A percentile compares a stretch with the other conserved stretches of the same genome.
phyloP scores from a whole-genome alignment of 768 basidiomycete genomes.

The Floccularia luteovirens region DNA sequence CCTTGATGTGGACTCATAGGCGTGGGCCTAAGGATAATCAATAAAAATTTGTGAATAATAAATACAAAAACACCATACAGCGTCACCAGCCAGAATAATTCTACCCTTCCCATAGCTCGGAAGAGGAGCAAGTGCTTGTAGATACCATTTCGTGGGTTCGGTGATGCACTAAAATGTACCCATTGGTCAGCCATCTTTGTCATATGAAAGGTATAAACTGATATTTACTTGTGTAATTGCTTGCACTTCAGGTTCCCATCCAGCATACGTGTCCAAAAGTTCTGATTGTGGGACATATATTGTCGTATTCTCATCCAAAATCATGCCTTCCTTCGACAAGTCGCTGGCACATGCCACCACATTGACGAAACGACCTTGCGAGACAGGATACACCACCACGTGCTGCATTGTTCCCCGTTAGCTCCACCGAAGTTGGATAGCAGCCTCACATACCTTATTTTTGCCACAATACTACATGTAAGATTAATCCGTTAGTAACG shows the following conservation, averaged over 20 bases:
- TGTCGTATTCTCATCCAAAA: slow-evolving; percentile 8
- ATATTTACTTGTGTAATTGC: slow-evolving; percentile 8
- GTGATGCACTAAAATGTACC: slow-evolving; percentile 18
- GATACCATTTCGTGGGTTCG: slow-evolving; percentile 35
- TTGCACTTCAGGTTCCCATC: slow-evolving; percentile 11
- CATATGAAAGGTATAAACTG: neutral
- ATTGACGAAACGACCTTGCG: slow-evolving; percentile 38
- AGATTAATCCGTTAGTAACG: neutral
- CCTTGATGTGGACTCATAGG: slow-evolving; percentile 24
- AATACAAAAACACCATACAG: slow-evolving; percentile 19
- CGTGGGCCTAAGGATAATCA: slow-evolving; percentile 16
- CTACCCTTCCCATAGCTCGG: slow-evolving; percentile 26
- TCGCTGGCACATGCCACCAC: slow-evolving; percentile 29
- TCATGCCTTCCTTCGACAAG: slow-evolving; percentile 7
- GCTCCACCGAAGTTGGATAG: neutral
- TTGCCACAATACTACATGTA: slow-evolving; percentile 12
- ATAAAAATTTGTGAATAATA: neutral
- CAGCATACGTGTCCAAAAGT: slow-evolving; percentile 5
- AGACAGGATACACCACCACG: slow-evolving; percentile 39
- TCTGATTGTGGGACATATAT: slow-evolving; percentile 8
- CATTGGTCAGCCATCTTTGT: slow-evolving; percentile 14
- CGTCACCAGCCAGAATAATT: slow-evolving; percentile 42
- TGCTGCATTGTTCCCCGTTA: slow-evolving; percentile 21
- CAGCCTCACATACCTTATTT: slow-evolving; percentile 9
- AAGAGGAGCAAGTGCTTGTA: slow-evolving; percentile 32